phyloP scores from a whole-genome alignment of 2,329 filamentous ascomycete species.

The Blastomyces emzantsi region DNA sequence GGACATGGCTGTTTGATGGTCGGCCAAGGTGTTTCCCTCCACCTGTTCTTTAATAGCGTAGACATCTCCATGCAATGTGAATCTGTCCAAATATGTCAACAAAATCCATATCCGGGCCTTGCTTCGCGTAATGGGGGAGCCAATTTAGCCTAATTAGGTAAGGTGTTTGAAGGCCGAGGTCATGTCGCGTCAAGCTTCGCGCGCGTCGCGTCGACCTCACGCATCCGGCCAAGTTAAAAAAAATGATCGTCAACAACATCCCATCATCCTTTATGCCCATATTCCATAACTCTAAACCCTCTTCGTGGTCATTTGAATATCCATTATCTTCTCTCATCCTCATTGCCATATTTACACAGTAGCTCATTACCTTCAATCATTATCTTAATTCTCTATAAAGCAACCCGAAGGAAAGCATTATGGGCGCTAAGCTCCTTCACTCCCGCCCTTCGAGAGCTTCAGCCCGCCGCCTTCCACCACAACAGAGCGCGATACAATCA shows the following conservation, averaged over 20 bases:
- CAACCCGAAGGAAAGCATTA: conserved; percentile 6
- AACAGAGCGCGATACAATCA: conserved; percentile 35
- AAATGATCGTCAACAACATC: not conserved
- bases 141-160: not conserved
- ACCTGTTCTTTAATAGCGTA: no score
- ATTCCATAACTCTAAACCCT: not conserved
- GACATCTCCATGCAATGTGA: no score
- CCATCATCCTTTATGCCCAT: not conserved
- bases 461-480: conserved; percentile 25
- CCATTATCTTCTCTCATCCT: not conserved
- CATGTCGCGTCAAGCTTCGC: not conserved
- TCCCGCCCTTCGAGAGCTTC: conserved; percentile 22
- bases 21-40: not conserved
- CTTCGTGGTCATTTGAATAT: not conserved
- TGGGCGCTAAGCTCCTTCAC: conserved; percentile 13
- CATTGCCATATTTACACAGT: not conserved
- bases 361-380: conserved; percentile 1
- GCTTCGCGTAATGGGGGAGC: no score
- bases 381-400: not conserved
- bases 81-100: no score
- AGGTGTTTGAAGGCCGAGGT: not conserved
- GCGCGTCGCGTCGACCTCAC: not conserved
- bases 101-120: not conserved
- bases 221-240: not conserved
- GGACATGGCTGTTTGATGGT: not conserved